Conservation (phyloP, 768 basidiomycete genomes). For the Mycena capillaripes region DNA sequence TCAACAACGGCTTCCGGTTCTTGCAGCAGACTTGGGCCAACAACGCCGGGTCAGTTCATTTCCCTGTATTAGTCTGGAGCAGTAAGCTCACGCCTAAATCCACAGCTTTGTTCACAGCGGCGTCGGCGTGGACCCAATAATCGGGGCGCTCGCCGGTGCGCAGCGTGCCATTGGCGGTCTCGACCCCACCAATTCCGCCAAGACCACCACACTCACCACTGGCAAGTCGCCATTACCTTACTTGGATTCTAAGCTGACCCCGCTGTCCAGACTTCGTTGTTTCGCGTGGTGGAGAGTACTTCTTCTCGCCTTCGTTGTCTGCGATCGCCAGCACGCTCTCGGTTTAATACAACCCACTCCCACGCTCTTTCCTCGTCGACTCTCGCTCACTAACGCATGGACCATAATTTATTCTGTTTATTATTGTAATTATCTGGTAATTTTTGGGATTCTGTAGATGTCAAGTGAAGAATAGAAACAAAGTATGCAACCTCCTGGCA, state of each 20-base stretch:
- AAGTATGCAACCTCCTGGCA: no score
- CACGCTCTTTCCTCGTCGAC: not conserved
- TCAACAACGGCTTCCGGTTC: slow-evolving; percentile 39
- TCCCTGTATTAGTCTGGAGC: not conserved
- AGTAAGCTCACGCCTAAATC: not conserved
- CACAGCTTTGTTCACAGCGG: slow-evolving; percentile 20
- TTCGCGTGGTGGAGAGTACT: slow-evolving; percentile 67
- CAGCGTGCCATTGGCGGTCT: slow-evolving; percentile 42
- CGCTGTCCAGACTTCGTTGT: slow-evolving; percentile 52
- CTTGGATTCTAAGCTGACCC: not conserved
- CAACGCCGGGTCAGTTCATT: slow-evolving; percentile 15
- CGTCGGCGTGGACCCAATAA: slow-evolving; percentile 19
- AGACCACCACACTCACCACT: slow-evolving; percentile 44
- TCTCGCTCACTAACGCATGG: not conserved
- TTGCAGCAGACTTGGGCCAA: slow-evolving; percentile 35
- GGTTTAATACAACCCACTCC: not conserved
- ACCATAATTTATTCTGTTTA: no score
- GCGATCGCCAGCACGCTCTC: slow-evolving; percentile 7
- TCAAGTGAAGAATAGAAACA: no score
- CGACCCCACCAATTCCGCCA: slow-evolving; percentile 49
- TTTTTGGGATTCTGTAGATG: no score
- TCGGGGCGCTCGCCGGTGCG: slow-evolving; percentile 8
- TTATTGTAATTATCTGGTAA: no score
- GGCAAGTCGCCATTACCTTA: not conserved
- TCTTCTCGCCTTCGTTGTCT: slow-evolving; percentile 62